Percentiles rank a stretch among this genome's conserved stretches.
Evolutionary conservation across 2,329 filamentous ascomycete species (phyloP).

Genomic region (Xylariaceae sp.): DNA sequence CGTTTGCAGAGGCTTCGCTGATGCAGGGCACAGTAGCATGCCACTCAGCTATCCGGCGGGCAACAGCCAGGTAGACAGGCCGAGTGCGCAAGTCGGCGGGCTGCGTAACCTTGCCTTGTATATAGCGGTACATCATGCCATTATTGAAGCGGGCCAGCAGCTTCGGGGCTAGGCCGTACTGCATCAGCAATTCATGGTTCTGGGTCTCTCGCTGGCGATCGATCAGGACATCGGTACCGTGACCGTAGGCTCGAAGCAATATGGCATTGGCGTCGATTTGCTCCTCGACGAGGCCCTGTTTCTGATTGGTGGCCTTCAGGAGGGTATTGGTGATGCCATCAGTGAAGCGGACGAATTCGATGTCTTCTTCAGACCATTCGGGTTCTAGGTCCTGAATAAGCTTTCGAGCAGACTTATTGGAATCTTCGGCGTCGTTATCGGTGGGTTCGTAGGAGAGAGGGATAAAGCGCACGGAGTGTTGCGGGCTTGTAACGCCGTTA

Average conservation of each 20-base stretch:
- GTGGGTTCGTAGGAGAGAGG: slow-evolving; percentile 73
- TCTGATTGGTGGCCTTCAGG: slow-evolving; percentile 70
- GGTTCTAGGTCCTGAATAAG: slow-evolving; percentile 78
- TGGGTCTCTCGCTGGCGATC: slow-evolving; percentile 81
- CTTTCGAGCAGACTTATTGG: slow-evolving; percentile 71
- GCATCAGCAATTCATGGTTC: slow-evolving; percentile 83
- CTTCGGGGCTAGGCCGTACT: slow-evolving; percentile 75
- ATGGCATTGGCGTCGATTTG: slow-evolving; percentile 70
- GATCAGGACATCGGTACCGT: slow-evolving; percentile 91
- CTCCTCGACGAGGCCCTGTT: slow-evolving; percentile 57
- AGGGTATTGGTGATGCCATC: slow-evolving; percentile 98
- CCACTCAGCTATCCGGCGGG: slow-evolving; percentile 84
- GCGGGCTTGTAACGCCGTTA: slow-evolving; percentile 18
- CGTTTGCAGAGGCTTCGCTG: slow-evolving; percentile 31
- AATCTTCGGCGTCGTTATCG: slow-evolving; percentile 73
- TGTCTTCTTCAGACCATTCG: slow-evolving; percentile 71
- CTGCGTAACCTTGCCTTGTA: slow-evolving; percentile 74
- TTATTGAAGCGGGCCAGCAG: slow-evolving; percentile 92
- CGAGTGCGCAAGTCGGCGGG: slow-evolving; percentile 75
- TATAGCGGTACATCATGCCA: slow-evolving; percentile 90
- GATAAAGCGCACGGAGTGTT: slow-evolving; percentile 56
- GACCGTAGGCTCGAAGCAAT: slow-evolving; percentile 87
- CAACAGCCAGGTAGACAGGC: slow-evolving; percentile 77
- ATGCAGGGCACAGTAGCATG: slow-evolving; percentile 69
- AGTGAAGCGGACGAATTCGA: slow-evolving; percentile 88